Evolutionary conservation across 2,329 filamentous ascomycete species (phyloP).

Genomic region (Sporothrix globosa): DNA sequence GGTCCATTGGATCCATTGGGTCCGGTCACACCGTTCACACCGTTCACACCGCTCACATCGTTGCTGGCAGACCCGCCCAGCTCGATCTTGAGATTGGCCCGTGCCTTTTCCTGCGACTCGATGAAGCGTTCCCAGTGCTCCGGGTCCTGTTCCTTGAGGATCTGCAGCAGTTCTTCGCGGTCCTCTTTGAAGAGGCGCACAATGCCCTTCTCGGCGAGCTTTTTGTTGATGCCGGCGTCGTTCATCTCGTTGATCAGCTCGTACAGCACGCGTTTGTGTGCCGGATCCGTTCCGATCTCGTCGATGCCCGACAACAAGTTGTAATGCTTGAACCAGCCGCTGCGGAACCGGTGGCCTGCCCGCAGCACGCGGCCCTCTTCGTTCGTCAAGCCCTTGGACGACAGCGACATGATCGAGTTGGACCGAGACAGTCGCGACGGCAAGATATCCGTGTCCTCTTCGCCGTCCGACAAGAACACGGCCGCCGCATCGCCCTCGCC

Average conservation of each 20-base stretch:
- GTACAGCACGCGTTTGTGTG: constrained; percentile 58
- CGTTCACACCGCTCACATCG: neutral
- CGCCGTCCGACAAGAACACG: constrained; percentile 50
- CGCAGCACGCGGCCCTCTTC: constrained; percentile 62
- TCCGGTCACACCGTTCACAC: neutral
- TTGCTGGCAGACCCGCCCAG: constrained; percentile 7
- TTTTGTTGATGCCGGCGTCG: constrained; percentile 59
- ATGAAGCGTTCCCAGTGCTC: constrained; percentile 67
- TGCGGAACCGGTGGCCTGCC: constrained; percentile 60
- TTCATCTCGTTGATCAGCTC: constrained; percentile 66
- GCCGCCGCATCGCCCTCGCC: constrained; percentile 41
- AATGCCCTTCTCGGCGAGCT: constrained; percentile 61
- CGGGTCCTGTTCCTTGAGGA: constrained; percentile 63
- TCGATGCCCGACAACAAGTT: constrained; percentile 54
- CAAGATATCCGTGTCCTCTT: constrained; percentile 54
- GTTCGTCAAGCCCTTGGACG: constrained; percentile 57
- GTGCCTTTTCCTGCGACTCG: constrained; percentile 63
- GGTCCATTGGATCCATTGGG: too few relatives aligned
- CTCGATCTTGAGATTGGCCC: constrained; percentile 53
- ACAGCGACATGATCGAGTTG: constrained; percentile 56
- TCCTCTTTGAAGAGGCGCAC: constrained; percentile 65
- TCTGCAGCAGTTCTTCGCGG: constrained; percentile 53
- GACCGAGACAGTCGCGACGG: constrained; percentile 52
- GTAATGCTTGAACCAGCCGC: constrained; percentile 57
- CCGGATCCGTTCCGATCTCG: constrained; percentile 55